Evolutionary conservation across 192 early-diverging fungal species (phyloP).

Genomic region (Backusella circina): DNA sequence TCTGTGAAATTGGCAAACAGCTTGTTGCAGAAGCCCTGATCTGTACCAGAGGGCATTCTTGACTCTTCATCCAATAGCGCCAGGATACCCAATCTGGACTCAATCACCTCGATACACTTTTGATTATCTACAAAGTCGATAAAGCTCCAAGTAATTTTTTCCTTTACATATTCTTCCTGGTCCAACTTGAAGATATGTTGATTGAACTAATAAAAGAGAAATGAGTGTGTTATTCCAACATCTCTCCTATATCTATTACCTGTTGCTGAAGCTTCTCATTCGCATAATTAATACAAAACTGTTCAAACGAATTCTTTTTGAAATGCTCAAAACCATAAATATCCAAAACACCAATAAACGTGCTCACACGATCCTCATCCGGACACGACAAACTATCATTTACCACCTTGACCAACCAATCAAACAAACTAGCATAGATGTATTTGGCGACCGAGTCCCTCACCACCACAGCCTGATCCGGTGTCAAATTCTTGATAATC

Average conservation of each 20-base stretch:
- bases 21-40: slow-evolving; percentile 82
- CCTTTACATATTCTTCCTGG: slow-evolving; percentile 97
- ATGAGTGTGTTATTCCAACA: neutral
- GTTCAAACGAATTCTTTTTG: slow-evolving; percentile 99
- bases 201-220: slow-evolving; percentile 64
- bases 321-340: slow-evolving; percentile 99
- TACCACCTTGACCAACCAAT: slow-evolving; percentile 92
- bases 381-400: slow-evolving; percentile 77
- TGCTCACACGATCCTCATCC: slow-evolving; percentile 33
- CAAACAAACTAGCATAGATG: slow-evolving; percentile 93
- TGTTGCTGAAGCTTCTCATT: slow-evolving; percentile 98
- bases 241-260: neutral
- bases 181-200: slow-evolving; percentile 98
- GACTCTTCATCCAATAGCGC: slow-evolving; percentile 90
- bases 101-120: slow-evolving; percentile 98
- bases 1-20: slow-evolving; percentile 80
- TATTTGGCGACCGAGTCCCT: slow-evolving; percentile 97
- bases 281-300: slow-evolving; percentile 98
- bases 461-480: slow-evolving; percentile 69
- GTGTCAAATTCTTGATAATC: slow-evolving; percentile 79
- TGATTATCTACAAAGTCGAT: slow-evolving; percentile 99
- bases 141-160: slow-evolving; percentile 97
- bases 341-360: slow-evolving; percentile 98
- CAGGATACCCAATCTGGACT: slow-evolving; percentile 90
- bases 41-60: slow-evolving; percentile 81